Evolutionary conservation across 2,329 filamentous ascomycete genomes (phyloP).

Genomic region (Apiospora arundinis): DNA sequence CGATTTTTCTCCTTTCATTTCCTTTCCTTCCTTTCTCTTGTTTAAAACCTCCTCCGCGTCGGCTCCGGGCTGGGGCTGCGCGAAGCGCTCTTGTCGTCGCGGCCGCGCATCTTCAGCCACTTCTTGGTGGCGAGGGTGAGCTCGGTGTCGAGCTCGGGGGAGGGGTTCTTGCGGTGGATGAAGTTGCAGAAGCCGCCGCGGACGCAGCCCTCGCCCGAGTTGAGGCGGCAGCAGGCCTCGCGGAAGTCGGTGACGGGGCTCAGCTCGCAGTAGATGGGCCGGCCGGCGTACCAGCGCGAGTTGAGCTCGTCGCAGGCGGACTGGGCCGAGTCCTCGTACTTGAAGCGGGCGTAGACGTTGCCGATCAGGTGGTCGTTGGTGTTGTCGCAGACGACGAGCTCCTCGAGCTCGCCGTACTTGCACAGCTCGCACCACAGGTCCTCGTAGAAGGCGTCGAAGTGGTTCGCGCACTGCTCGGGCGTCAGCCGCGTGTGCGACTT

Average conservation of each 20-base stretch:
- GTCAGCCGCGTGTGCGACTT: conserved; percentile 88
- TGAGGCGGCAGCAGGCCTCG: conserved; percentile 95
- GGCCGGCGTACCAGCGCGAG: conserved; percentile 92
- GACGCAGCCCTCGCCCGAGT: conserved; percentile 93
- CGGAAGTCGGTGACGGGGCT: conserved; percentile 97
- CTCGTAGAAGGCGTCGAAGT: conserved; percentile 99
- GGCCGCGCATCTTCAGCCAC: conserved; percentile 85
- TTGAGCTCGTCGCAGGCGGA: conserved; percentile 94
- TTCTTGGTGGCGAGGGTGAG: conserved; percentile 91
- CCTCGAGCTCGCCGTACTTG: conserved; percentile 97
- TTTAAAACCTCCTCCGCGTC: conserved; percentile 71
- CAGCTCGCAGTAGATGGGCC: conserved; percentile 97
- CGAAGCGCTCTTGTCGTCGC: conserved; percentile 81
- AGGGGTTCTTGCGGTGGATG: conserved; percentile 96
- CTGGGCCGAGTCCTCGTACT: conserved; percentile 97
- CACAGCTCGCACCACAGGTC: conserved; percentile 99
- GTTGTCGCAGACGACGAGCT: conserved; percentile 98
- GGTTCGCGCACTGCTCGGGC: conserved; percentile 92
- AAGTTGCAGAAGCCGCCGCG: conserved; percentile 99
- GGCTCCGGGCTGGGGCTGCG: conserved; percentile 89
- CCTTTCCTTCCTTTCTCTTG: conserved; percentile 20
- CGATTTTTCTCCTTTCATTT: neutral
- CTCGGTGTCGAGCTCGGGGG: conserved; percentile 86
- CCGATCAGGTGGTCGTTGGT: conserved; percentile 99
- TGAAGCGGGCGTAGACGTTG: conserved; percentile 99